Percentiles rank a stretch among this genome's conserved stretches.
phyloP scores from a whole-genome alignment of 2,329 filamentous ascomycete genomes.

The Neodidymelliopsis sp. region DNA sequence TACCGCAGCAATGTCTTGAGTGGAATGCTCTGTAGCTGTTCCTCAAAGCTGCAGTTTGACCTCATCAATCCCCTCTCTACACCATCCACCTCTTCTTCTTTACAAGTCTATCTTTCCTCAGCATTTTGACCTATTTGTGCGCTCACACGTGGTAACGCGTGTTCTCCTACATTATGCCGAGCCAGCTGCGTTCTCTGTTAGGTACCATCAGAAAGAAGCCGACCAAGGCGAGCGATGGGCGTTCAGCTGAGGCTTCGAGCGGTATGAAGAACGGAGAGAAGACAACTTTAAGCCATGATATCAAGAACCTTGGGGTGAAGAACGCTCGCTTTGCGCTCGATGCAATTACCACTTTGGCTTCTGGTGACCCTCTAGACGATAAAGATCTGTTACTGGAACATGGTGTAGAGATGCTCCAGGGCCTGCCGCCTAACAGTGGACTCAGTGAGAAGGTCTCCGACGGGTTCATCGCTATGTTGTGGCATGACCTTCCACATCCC shows the following conservation, averaged over 20 bases:
- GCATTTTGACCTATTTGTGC: background rate
- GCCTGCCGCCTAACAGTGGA: slow-evolving; percentile 58
- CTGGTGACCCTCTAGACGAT: slow-evolving; percentile 72
- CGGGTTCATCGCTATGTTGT: slow-evolving; percentile 62
- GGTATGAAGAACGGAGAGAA: slow-evolving; percentile 32
- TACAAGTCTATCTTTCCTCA: background rate
- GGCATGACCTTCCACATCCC: slow-evolving; percentile 61
- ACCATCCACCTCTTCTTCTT: background rate
- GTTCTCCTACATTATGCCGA: slow-evolving; percentile 30
- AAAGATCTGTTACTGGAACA: slow-evolving; percentile 53
- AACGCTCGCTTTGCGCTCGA: slow-evolving; percentile 58
- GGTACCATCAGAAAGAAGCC: slow-evolving; percentile 58
- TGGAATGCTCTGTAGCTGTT: background rate
- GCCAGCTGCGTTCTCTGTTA: slow-evolving; percentile 53
- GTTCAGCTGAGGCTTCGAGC: slow-evolving; percentile 43
- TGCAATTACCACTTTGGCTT: slow-evolving; percentile 67
- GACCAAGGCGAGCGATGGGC: slow-evolving; percentile 57
- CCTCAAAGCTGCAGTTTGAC: slow-evolving; percentile 9
- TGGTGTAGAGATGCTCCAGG: slow-evolving; percentile 61
- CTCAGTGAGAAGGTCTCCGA: slow-evolving; percentile 58
- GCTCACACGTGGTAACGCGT: slow-evolving; percentile 4
- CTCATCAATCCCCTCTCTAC: background rate
- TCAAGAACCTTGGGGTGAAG: slow-evolving; percentile 63
- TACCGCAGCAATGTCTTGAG: background rate
- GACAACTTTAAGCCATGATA: slow-evolving; percentile 55